These are phyloP conservation scores for Glomus cerebriforme DNA, from an alignment of 192 early-diverging fungal species.

Conservation along the genomic window DNA sequence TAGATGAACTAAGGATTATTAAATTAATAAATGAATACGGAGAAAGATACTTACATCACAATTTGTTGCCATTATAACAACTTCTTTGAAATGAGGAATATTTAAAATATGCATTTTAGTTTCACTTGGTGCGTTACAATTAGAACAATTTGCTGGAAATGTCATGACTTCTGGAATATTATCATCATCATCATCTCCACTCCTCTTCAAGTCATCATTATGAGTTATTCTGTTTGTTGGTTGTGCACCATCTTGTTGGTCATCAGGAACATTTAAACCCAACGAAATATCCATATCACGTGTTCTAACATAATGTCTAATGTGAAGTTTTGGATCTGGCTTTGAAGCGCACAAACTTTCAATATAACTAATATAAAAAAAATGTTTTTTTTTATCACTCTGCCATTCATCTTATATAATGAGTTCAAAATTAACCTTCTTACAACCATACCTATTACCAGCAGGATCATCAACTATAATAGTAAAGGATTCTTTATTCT, in stretches of 20 bases:
- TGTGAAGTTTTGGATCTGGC: slow-evolving; percentile 72
- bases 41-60: slow-evolving; percentile 60
- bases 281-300: slow-evolving; percentile 77
- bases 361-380: slow-evolving; percentile 59
- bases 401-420: background rate
- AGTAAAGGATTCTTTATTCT: slow-evolving; percentile 66
- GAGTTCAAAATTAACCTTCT: background rate
- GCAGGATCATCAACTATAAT: slow-evolving; percentile 86
- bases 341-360: slow-evolving; percentile 81
- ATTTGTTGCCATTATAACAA: slow-evolving; percentile 91
- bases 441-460: slow-evolving; percentile 68
- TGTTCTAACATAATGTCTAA: slow-evolving; percentile 71
- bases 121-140: slow-evolving; percentile 74
- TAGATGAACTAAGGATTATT: background rate
- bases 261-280: slow-evolving; percentile 66
- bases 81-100: slow-evolving; percentile 95
- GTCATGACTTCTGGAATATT: slow-evolving; percentile 71
- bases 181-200: slow-evolving; percentile 58
- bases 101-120: slow-evolving; percentile 91
- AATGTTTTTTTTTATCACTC: too few species aligned
- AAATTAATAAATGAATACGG: background rate
- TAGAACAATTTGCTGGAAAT: slow-evolving; percentile 86
- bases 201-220: slow-evolving; percentile 43
- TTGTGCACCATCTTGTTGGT: slow-evolving; percentile 33
- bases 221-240: slow-evolving; percentile 5